Evolutionary conservation across 805 yeast species (phyloP), one percentile per base, ranked within the genome.

Genomic region (Clavispora santaluciae): DNA sequence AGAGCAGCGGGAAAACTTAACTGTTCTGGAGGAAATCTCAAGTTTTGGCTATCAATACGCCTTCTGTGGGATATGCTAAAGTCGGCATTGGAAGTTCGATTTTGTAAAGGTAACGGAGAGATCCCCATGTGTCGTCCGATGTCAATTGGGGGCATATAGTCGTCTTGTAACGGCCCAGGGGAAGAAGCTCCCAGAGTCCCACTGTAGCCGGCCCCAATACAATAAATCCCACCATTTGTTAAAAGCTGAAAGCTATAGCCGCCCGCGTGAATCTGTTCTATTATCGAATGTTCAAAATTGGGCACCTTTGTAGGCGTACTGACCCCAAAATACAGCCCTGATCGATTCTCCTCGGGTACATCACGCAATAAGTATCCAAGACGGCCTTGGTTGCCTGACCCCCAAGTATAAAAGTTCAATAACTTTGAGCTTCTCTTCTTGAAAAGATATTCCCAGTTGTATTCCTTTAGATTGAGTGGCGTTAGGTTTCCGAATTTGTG

Each of bases 201-300:
- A 6, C 20, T 12, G 12, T 36, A 36, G 12, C 33, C 22, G 4
- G 33, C 20, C 0, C 84, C 87, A 5, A 83, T 75, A 23, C 68
- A 68, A 56, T 68, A 82, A 5, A 84, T 54, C 5, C 72, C 63
- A 1, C 90, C 89, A 1, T 68, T 66, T 0, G 83, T 73, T 25
- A 83, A 60, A 2, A 83, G 62, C 38, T 79, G 78, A 45, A 81
- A 78, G 4, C 81, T 73, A 52, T 71, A 83, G 1, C 91, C 91
- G 22, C 84, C 84, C 7, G 81, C 79, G 18, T 75, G 65, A 1
- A 83, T 63, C 48, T 77, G 81, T 1, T 70, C 53, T 1, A 75
- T 55, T 3, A 61, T 47, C 18, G 55, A 46, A 3, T 61, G 54
- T 5, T 64, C 57, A 33, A 78, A 60, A 2, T 61, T 59, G 2